Evolutionary conservation across 192 early-diverging fungal species (phyloP).

Genomic region (Coemansia sp.): DNA sequence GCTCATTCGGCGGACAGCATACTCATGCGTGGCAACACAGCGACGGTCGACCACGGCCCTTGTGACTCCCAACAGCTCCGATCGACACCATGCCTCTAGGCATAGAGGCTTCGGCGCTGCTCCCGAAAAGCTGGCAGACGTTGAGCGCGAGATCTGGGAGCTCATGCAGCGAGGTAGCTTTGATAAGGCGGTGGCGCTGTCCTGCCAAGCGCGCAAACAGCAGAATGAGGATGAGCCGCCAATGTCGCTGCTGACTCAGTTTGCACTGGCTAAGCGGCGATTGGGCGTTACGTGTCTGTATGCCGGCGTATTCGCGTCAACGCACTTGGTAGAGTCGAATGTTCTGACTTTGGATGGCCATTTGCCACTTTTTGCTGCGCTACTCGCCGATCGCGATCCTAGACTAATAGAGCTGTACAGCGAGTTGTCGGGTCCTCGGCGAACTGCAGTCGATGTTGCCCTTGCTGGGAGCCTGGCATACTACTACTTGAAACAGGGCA

Average conservation of each 20-base stretch:
- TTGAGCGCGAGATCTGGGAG: conserved; percentile 11
- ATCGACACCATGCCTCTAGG: neutral
- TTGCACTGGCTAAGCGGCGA: conserved; percentile 20
- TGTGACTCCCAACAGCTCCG: neutral
- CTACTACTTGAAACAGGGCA: neutral
- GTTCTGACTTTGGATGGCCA: neutral
- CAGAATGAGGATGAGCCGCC: neutral
- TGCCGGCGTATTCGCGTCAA: conserved; percentile 15
- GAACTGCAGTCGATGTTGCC: conserved; percentile 4
- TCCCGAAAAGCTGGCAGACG: neutral
- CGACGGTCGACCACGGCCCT: neutral
- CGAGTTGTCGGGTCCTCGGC: neutral
- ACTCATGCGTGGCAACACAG: neutral
- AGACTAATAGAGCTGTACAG: conserved; percentile 12
- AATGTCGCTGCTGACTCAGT: conserved; percentile 17
- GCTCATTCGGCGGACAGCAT: neutral
- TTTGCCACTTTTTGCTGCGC: conserved; percentile 10
- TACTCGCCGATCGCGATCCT: conserved; percentile 16
- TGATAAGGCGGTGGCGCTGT: conserved; percentile 6
- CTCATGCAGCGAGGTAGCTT: conserved; percentile 11
- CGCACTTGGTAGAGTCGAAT: neutral
- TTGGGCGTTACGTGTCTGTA: conserved; percentile 18
- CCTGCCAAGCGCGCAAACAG: neutral
- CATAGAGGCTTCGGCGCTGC: neutral
- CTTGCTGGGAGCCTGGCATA: conserved; percentile 8